phyloP scores from a whole-genome alignment of 23 red algal genomes.

The Gracilaria domingensis region DNA sequence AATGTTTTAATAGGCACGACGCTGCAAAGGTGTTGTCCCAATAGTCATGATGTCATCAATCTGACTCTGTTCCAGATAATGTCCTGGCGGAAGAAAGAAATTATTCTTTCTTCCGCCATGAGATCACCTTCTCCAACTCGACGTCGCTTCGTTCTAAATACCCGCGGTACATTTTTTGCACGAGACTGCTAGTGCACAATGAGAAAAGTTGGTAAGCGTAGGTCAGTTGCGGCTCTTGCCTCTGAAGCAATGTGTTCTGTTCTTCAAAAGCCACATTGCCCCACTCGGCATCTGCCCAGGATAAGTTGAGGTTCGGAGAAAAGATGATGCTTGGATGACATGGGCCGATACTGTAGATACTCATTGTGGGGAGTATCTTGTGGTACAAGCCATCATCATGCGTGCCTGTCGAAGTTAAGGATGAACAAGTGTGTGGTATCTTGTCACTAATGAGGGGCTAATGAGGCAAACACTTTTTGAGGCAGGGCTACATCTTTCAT shows the following conservation, averaged over 20 bases:
- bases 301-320: no score
- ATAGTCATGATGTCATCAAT: background rate
- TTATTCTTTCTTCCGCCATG: background rate
- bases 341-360: no score
- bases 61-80: no score
- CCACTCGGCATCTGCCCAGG: no score
- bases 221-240: no score
- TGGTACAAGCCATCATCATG: background rate
- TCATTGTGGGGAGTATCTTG: background rate
- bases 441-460: background rate
- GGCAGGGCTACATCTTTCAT: background rate
- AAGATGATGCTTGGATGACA: no score
- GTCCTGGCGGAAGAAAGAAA: no score
- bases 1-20: slow-evolving; percentile 17
- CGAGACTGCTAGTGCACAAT: no score
- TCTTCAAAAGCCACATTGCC: no score
- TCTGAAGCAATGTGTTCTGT: no score
- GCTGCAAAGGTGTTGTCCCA: background rate
- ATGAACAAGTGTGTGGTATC: background rate
- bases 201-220: no score
- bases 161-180: background rate
- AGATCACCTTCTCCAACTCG: background rate
- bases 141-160: background rate
- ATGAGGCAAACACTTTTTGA: slow-evolving; percentile 1
- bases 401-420: background rate